A percentile compares a stretch with the other conserved stretches of the same genome.
These are phyloP conservation scores for Litchi chinensis DNA, from an alignment of 345 rosid species.

Conservation along the genomic window DNA sequence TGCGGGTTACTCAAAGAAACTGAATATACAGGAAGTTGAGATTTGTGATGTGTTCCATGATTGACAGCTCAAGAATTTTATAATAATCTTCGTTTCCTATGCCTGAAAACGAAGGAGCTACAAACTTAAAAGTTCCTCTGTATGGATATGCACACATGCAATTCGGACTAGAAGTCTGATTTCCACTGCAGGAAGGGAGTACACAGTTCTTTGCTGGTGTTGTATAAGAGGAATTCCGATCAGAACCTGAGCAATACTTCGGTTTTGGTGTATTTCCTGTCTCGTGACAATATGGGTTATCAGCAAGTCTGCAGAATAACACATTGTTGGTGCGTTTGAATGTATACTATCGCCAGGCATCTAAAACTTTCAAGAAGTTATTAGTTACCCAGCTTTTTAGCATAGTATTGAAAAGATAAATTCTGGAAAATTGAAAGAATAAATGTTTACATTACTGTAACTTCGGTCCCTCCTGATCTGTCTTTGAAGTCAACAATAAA, in stretches of 20 bases:
- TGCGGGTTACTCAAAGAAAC: conserved; percentile 52
- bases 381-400: neutral
- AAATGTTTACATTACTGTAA: conserved; percentile 49
- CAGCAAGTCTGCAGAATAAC: conserved; percentile 47
- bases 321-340: neutral
- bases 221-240: conserved; percentile 28
- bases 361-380: too few species aligned
- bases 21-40: conserved; percentile 58
- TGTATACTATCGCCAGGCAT: too few species aligned
- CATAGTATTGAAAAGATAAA: neutral
- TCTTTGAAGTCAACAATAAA: conserved; percentile 25
- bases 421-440: neutral
- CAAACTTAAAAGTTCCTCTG: conserved; percentile 56
- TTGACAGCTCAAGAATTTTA: conserved; percentile 25
- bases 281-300: conserved; percentile 63
- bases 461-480: conserved; percentile 3
- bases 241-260: conserved; percentile 37
- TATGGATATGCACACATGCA: conserved; percentile 69
- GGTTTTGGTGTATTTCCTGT: conserved; percentile 18
- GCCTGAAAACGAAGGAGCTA: conserved; percentile 66
- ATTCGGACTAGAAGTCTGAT: conserved; percentile 48
- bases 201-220: conserved; percentile 50
- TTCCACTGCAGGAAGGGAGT: conserved; percentile 31
- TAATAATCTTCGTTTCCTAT: conserved; percentile 38
- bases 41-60: conserved; percentile 23